These are phyloP conservation scores for Ceratocystis papillata DNA, from an alignment of 2,329 filamentous ascomycete species.

Conservation along the genomic window DNA sequence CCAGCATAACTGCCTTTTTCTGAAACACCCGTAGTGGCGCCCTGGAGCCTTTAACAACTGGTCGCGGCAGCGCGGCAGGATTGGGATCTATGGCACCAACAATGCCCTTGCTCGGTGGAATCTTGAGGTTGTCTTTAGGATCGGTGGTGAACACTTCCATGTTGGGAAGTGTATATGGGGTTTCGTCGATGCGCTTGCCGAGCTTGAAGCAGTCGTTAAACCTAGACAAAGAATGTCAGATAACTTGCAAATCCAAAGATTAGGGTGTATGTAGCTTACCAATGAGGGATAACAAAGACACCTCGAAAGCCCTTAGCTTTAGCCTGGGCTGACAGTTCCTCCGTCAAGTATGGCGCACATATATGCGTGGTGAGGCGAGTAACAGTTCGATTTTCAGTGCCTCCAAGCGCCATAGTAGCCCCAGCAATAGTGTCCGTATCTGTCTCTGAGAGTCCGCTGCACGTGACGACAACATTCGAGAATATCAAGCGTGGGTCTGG, in stretches of 20 bases:
- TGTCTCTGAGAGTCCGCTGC: constrained; percentile 69
- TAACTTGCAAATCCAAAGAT: not conserved
- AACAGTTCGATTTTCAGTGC: constrained; percentile 61
- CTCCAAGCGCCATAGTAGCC: constrained; percentile 79
- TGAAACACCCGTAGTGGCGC: constrained; percentile 63
- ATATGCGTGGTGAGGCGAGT: constrained; percentile 75
- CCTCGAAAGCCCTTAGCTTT: constrained; percentile 54
- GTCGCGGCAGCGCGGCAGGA: constrained; percentile 37
- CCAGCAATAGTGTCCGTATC: constrained; percentile 90
- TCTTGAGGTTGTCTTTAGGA: constrained; percentile 45
- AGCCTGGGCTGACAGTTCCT: constrained; percentile 58
- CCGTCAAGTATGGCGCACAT: constrained; percentile 66
- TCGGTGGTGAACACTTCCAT: constrained; percentile 63
- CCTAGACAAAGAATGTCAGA: constrained; percentile 38
- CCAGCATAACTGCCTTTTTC: constrained; percentile 66
- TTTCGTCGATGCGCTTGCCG: constrained; percentile 79
- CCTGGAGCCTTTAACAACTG: constrained; percentile 36
- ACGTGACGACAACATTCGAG: constrained; percentile 70
- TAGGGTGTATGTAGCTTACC: constrained; percentile 43
- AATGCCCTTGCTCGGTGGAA: constrained; percentile 50
- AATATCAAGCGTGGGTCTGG: constrained; percentile 88
- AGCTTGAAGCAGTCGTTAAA: constrained; percentile 95
- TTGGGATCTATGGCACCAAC: constrained; percentile 52
- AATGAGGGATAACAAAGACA: constrained; percentile 87
- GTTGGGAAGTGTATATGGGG: constrained; percentile 74